A percentile compares a stretch with the other conserved stretches of the same genome.
Conservation (phyloP, 2,329 filamentous ascomycete species). For the Aspergillus aculeatinus region DNA sequence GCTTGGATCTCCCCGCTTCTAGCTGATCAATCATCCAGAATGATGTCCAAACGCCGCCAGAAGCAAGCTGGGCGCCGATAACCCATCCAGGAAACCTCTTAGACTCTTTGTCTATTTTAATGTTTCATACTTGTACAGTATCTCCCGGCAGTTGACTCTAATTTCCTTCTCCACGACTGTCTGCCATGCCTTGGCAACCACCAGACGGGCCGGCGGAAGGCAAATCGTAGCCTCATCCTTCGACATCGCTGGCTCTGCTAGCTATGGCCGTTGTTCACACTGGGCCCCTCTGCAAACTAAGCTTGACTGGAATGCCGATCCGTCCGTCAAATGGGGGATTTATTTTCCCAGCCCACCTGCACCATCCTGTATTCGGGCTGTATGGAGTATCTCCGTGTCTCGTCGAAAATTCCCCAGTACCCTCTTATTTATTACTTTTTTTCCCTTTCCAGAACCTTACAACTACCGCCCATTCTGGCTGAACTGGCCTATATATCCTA, state of each 20-base stretch:
- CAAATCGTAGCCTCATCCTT: slow-evolving; percentile 16
- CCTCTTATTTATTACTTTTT: slow-evolving; percentile 8
- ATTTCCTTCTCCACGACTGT: slow-evolving; percentile 14
- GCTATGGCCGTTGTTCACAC: slow-evolving; percentile 18
- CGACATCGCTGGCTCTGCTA: slow-evolving; percentile 12
- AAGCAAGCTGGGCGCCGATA: background rate
- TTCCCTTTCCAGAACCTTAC: slow-evolving; percentile 23
- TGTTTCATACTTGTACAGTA: slow-evolving; percentile 7
- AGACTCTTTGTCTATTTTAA: slow-evolving; percentile 4
- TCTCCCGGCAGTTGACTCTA: slow-evolving; percentile 11
- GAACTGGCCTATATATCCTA: slow-evolving; percentile 13
- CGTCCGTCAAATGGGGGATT: slow-evolving; percentile 26
- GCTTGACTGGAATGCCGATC: slow-evolving; percentile 26
- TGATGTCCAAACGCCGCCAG: background rate
- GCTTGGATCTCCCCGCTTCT: slow-evolving; percentile 21
- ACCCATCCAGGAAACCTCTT: background rate
- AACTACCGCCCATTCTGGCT: slow-evolving; percentile 11
- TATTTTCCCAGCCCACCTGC: slow-evolving; percentile 21
- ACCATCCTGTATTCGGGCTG: slow-evolving; percentile 18
- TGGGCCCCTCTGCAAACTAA: slow-evolving; percentile 23
- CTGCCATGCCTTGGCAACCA: slow-evolving; percentile 22
- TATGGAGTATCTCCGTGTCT: slow-evolving; percentile 17
- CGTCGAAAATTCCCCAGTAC: slow-evolving; percentile 12
- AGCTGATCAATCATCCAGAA: background rate
- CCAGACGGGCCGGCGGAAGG: slow-evolving; percentile 21